A percentile compares a stretch with the other conserved stretches of the same genome.
Conservation (phyloP, 148 eudicot genomes). For the Nepenthes mirabilis region DNA sequence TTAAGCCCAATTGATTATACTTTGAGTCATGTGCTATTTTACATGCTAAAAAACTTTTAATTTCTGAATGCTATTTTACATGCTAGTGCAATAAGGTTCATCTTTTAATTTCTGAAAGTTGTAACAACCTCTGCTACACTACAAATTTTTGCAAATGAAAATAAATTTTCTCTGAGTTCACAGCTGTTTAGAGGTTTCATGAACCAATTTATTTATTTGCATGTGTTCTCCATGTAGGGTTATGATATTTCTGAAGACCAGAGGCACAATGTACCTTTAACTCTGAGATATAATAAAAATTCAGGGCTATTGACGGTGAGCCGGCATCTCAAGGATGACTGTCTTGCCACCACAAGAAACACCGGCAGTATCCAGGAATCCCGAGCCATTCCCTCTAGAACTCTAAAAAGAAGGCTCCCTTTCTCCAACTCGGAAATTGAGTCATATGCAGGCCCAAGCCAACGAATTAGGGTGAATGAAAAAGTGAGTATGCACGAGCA, state of each 20-base stretch:
- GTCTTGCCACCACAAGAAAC: conserved; percentile 10
- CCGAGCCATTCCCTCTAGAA: conserved; percentile 17
- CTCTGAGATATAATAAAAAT: conserved; percentile 16
- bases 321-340: conserved; percentile 14
- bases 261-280: neutral
- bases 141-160: neutral
- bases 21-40: no score
- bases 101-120: no score
- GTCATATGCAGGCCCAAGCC: conserved; percentile 16
- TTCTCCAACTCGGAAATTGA: conserved; percentile 21
- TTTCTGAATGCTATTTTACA: no score
- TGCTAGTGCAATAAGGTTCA: no score
- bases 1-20: no score
- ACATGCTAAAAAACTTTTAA: no score
- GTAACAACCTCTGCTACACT: no score
- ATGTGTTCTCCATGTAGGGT: conserved; percentile 1
- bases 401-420: conserved; percentile 31
- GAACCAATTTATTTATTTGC: neutral
- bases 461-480: conserved; percentile 25
- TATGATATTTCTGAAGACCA: neutral
- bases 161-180: neutral
- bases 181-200: neutral
- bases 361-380: conserved; percentile 15
- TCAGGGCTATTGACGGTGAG: conserved; percentile 15
- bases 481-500: conserved; percentile 18